These are phyloP conservation scores for Sclerotinia borealis DNA, from an alignment of 2,329 filamentous ascomycete species.

Conservation along the genomic window DNA sequence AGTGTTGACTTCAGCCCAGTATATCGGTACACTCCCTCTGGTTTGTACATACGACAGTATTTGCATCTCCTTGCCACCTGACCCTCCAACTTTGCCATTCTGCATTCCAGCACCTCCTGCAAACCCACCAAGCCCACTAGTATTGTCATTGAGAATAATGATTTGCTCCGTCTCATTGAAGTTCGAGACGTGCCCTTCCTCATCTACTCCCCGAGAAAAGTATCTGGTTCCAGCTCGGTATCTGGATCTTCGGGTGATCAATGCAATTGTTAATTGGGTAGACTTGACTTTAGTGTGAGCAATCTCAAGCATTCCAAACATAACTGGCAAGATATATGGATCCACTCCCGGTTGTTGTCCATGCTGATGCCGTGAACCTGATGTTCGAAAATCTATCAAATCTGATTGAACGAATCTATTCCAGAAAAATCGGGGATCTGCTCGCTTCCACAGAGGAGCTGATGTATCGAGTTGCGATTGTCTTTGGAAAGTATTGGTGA, in stretches of 20 bases:
- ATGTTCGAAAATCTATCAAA: conserved; percentile 77
- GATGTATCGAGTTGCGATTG: conserved; percentile 71
- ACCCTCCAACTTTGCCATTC: conserved; percentile 59
- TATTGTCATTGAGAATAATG: conserved; percentile 78
- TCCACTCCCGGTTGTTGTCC: conserved; percentile 72
- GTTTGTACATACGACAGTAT: conserved; percentile 95
- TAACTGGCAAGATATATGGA: conserved; percentile 89
- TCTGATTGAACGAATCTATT: conserved; percentile 90
- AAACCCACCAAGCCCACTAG: conserved; percentile 70
- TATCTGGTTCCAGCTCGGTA: conserved; percentile 88
- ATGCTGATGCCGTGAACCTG: conserved; percentile 54
- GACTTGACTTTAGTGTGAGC: conserved; percentile 79
- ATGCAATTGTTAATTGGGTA: conserved; percentile 73
- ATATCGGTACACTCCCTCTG: conserved; percentile 89
- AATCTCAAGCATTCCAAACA: conserved; percentile 94
- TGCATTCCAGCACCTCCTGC: conserved; percentile 70
- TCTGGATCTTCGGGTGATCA: conserved; percentile 85
- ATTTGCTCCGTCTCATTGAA: conserved; percentile 98
- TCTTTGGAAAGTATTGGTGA: conserved; percentile 95
- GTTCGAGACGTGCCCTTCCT: conserved; percentile 92
- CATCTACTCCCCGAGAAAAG: conserved; percentile 90
- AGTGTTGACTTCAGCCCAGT: conserved; percentile 94
- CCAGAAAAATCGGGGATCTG: conserved; percentile 98
- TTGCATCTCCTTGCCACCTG: conserved; percentile 68
- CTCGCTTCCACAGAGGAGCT: conserved; percentile 78